These are phyloP conservation scores for Daedaleopsis sinensis DNA, from an alignment of 768 basidiomycete genomes.

Conservation along the genomic window DNA sequence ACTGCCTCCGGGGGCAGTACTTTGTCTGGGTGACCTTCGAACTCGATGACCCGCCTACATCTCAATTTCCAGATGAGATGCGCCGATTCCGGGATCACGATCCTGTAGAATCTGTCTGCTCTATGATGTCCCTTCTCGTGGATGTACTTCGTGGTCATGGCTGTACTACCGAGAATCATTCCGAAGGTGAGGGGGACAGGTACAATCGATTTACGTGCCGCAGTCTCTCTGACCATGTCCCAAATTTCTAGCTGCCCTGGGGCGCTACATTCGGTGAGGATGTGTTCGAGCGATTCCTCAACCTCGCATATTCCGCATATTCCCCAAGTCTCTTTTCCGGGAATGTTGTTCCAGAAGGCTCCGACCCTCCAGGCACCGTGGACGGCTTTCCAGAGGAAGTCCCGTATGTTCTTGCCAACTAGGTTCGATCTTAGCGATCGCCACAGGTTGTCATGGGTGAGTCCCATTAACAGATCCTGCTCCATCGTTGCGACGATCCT, in stretches of 20 bases:
- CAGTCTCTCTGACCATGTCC: not conserved
- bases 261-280: conserved; percentile 1
- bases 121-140: not conserved
- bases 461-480: not conserved
- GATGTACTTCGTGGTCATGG: not conserved
- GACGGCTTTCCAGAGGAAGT: conserved; percentile 8
- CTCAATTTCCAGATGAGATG: not conserved
- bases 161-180: not conserved
- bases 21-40: too few relatives aligned
- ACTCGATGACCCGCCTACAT: not conserved
- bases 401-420: not conserved
- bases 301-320: not conserved
- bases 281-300: conserved; percentile 5
- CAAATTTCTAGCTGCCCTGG: not conserved
- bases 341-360: conserved; percentile 3
- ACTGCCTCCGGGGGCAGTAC: too few relatives aligned
- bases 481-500: not conserved
- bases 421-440: too few relatives aligned
- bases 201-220: not conserved
- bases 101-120: not conserved
- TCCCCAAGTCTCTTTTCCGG: not conserved
- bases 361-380: not conserved
- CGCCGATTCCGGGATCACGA: not conserved
- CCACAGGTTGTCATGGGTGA: not conserved
- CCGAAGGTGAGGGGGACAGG: not conserved